Conservation (phyloP, 495 filamentous ascomycete genomes). For the Neurospora sp. region DNA sequence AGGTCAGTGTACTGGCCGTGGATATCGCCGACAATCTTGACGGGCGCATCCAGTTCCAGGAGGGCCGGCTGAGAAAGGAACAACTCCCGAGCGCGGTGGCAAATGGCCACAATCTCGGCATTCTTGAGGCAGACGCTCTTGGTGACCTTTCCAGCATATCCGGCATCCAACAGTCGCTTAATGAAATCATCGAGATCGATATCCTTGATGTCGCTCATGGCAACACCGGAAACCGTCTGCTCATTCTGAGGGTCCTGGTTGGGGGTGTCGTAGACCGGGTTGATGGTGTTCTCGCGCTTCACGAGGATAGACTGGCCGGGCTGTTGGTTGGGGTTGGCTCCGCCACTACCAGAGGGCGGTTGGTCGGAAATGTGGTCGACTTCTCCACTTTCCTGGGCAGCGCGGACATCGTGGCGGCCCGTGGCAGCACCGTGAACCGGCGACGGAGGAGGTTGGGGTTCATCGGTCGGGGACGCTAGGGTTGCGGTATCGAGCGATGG, state of each 20-base stretch:
- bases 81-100: conserved; percentile 72
- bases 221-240: conserved; percentile 35
- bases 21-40: conserved; percentile 98
- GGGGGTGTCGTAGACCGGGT: conserved; percentile 31
- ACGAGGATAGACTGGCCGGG: conserved; percentile 74
- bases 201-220: conserved; percentile 70
- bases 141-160: conserved; percentile 91
- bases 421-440: conserved; percentile 67
- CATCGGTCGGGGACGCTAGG: conserved; percentile 29
- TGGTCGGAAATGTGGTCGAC: conserved; percentile 94
- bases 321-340: conserved; percentile 34
- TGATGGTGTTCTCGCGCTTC: conserved; percentile 56
- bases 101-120: conserved; percentile 91
- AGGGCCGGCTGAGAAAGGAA: conserved; percentile 89
- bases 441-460: conserved; percentile 74
- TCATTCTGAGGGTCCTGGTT: conserved; percentile 29
- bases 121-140: conserved; percentile 97
- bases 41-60: conserved; percentile 85
- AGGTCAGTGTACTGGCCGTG: conserved; percentile 98
- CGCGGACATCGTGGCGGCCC: conserved; percentile 67
- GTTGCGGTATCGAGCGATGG: conserved; percentile 24
- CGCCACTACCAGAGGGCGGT: conserved; percentile 55
- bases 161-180: conserved; percentile 83
- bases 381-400: conserved; percentile 76
- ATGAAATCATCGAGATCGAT: conserved; percentile 98